Base-by-base conservation (phyloP, 1,284 basidiomycete genomes). In the Ceratobasidium papillatum region DNA sequence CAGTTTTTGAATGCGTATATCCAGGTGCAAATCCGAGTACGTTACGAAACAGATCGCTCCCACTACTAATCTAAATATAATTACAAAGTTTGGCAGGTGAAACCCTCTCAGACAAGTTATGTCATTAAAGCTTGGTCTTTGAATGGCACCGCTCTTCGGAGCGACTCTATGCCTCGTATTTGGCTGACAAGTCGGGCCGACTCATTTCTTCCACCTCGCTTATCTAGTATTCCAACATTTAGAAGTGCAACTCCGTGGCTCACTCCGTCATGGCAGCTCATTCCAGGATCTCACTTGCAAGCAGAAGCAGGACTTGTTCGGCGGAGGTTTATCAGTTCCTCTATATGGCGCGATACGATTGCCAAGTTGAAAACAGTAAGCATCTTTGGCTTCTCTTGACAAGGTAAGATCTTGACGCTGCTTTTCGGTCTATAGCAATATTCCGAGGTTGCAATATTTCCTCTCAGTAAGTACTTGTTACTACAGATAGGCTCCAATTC, bases 391-490 rank as follows among this genome's bases (percentile, higher is more conserved):
- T n/a, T 34, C 14, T 49, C 25, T 11, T 14, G 19, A n/a, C 38
- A 14, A n/a, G 14, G 19, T 12, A 41, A 11, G 14, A 32, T 32
- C 3, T 7, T 30, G 25, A 34, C 19, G 25, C 19, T 12, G 22
- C 38, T 30, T 14, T 25, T 9, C 7, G 38, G 14, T 5, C 5
- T 34, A 3, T 34, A 65, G 63, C 8, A 4, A 9, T 65, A 65
- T 17, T 7, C 2, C n/a, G 27, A 34, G 14, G 30, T 65, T 7
- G 32, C 47, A 5, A 30, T 65, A n/a, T 65, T 27, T 45, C 63
- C 63, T 27, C 49, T 65, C 12, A 65, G 63, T 65, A 27, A 51
- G 63, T 11, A 17, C n/a, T n/a, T n/a, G n/a, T n/a, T 32, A 52
- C 9, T 9, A n/a, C 34, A 22, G 19, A 54, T 3, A 3, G 30